Base-by-base conservation (phyloP, 2,329 filamentous ascomycete genomes). In the Aspergillus luchuensis region DNA sequence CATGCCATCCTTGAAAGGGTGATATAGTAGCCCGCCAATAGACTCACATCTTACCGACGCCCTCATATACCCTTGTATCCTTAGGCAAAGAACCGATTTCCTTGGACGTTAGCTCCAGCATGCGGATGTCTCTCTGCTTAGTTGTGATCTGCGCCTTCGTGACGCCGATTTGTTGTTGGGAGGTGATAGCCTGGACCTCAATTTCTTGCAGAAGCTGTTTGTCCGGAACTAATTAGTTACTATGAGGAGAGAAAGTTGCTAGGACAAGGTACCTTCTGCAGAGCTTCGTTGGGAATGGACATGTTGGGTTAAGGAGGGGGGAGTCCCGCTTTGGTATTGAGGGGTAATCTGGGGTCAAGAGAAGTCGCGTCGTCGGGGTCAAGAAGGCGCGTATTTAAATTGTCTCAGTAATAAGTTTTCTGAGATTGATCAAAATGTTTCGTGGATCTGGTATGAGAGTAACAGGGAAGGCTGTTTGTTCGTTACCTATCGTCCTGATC, bases 1-100 rank as follows among this genome's bases (percentile, higher is more conserved):
- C 41, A 21, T 23, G 13, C 1, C 10, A 23, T 21, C 21, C 41
- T 15, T 25, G 30, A 7, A 49, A 28, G 7, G 47, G 25, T 17
- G 15, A 11, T 39, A 48, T 39, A 55, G 36, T 15, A 49, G 51
- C n/a, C n/a, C 15, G 5, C 47, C 41, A 55, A 17, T 17, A n/a
- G 10, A 79, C 88, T 71, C 78, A 97, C 95, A 99, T 98, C 81
- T 98, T 99, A 55, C 95, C 95, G 10, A 98, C 90, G 5, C 94
- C 94, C 79, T 98, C 94, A 71, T 98, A 99, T 28, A 97, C 87
- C 33, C 89, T 89, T 0, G 92, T 95, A 51, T 89, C 85, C 17
- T 85, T 75, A 4, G 92, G 89, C 62, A 99, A 79, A 6, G 86
- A 84, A n/a, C 87, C 85, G 53, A 98, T 83, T 78, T 99, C 95